Evolutionary conservation across 2,329 filamentous ascomycete genomes (phyloP), one percentile per base, ranked within the genome.

Genomic region (Coccinonectria pachysandricola): DNA sequence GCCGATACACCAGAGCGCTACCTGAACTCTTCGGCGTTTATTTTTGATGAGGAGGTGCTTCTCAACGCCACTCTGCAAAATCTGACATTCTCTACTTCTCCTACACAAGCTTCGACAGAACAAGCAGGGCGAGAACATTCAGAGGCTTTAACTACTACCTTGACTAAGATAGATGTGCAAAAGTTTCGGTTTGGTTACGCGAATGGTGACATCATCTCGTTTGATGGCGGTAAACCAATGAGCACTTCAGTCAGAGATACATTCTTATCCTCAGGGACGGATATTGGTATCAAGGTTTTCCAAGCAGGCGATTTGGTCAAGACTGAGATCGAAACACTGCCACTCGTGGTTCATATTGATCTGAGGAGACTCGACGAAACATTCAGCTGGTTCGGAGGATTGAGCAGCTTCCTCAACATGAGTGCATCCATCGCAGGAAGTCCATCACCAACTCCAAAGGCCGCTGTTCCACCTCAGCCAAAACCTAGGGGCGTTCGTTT

Each of bases 381-480:
- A 0, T 75, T 96, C 33, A 74, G 75, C 30, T 85, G 83, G 66
- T 87, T 95, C 54, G 91, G 91, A 18, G 91, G 91, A 0, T 62
- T 98, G 21, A 94, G 87, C 51, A 85, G 86, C 39, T 79, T 98
- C 27, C 61, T 98, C 21, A 92, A 91, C 43, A 71, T 95, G 50
- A 83, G 86, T 36, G 81, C 72, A 32, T 94, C 88, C 0, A 80
- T 93, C 36, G 74, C 79, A 8, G 86, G 82, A 1, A 79, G 72
- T 33, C 68, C 73, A n/a, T 72, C 76, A 1, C 58, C 61, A 9
- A 52, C 51, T 3, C 51, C 50, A 2, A 51, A 57, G 17, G 54
- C 55, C 21, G 43, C 42, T 6, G 48, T 56, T 4, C 42, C 46
- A 7, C 59, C 56, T 23, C 60, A 56, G 26, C 50, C 48, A 17